Conservation (phyloP, 768 basidiomycete species). For the Pleurotus sapidus region DNA sequence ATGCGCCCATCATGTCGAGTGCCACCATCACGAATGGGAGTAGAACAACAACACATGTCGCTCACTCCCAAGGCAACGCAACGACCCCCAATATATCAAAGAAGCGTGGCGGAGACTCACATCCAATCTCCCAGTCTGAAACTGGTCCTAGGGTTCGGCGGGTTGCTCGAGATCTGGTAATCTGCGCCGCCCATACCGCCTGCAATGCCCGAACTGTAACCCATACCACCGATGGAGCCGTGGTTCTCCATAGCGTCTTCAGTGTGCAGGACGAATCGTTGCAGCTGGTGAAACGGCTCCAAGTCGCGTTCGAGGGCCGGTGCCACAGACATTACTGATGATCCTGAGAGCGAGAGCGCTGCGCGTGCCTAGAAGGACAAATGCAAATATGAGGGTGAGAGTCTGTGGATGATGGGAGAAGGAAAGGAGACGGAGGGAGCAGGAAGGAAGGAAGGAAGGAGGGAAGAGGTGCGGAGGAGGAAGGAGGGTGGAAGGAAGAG, state of each 20-base stretch:
- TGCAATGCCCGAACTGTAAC: too few relatives aligned
- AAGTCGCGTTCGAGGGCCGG: constrained; percentile 64
- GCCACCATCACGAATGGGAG: neutral
- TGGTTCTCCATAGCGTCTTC: constrained; percentile 6
- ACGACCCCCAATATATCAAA: neutral
- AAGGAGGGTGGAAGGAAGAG: neutral
- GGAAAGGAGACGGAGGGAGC: neutral
- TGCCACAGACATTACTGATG: constrained; percentile 42
- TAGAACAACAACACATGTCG: too few relatives aligned
- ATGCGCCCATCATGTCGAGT: neutral
- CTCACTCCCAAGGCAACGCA: too few relatives aligned
- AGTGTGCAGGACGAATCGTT: constrained; percentile 31
- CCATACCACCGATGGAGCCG: too few relatives aligned
- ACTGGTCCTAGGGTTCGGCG: constrained; percentile 64
- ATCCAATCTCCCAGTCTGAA: constrained; percentile 78
- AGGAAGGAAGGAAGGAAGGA: neutral
- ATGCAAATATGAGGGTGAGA: too few relatives aligned
- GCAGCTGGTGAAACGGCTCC: constrained; percentile 57
- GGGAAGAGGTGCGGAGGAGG: too few relatives aligned
- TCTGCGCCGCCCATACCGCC: constrained; percentile 21
- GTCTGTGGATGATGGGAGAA: neutral
- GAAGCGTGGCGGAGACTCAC: constrained; percentile 39
- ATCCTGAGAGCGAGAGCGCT: constrained; percentile 49
- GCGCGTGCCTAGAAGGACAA: constrained; percentile 42
- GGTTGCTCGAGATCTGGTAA: constrained; percentile 65